phyloP scores from a whole-genome alignment of 768 basidiomycete species.

The Calocera viscosa region DNA sequence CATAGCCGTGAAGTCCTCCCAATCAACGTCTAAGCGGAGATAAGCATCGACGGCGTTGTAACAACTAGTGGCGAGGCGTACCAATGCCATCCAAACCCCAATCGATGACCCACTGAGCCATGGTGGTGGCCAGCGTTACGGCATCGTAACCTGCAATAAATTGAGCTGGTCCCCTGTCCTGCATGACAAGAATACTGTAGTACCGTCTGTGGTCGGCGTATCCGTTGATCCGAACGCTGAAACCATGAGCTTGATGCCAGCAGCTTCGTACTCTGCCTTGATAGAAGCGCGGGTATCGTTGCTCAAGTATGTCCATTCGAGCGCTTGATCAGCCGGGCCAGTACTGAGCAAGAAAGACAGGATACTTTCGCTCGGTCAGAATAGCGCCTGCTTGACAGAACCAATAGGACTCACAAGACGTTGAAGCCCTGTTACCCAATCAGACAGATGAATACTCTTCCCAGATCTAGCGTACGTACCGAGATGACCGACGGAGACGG shows the following conservation, averaged over 20 bases:
- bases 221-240: conserved; percentile 12
- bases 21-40: background rate
- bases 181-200: background rate
- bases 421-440: conserved; percentile 38
- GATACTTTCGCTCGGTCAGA: background rate
- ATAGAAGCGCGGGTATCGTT: conserved; percentile 14
- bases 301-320: conserved; percentile 12
- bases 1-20: background rate
- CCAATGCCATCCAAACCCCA: conserved; percentile 49
- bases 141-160: background rate
- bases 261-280: conserved; percentile 19
- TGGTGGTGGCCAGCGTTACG: background rate
- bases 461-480: background rate
- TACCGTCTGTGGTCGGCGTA: background rate
- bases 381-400: background rate
- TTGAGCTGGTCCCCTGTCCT: background rate
- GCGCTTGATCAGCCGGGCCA: conserved; percentile 16
- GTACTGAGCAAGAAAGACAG: conserved; percentile 27
- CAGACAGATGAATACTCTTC: background rate
- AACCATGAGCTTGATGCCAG: conserved; percentile 16
- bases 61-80: background rate
- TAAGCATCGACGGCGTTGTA: background rate
- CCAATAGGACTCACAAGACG: conserved; percentile 34
- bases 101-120: conserved; percentile 7
- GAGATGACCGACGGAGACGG: background rate